These are phyloP conservation scores for Cercophora newfieldiana DNA, from an alignment of 495 filamentous ascomycete species.

Conservation along the genomic window DNA sequence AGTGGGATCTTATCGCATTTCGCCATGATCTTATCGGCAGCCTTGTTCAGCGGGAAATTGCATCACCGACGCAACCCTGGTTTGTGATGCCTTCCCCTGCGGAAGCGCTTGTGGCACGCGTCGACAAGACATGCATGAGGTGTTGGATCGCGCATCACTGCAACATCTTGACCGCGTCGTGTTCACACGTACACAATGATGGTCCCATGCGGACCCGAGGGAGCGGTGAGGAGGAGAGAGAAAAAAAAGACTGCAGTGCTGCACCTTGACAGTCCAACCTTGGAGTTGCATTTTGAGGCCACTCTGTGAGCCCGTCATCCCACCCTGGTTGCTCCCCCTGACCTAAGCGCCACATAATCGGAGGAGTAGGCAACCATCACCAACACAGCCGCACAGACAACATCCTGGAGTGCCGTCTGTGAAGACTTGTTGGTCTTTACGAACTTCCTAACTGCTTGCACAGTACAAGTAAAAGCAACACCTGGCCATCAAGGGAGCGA, in stretches of 20 bases:
- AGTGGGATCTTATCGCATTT: not conserved
- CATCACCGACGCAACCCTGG: not conserved
- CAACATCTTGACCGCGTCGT: not conserved
- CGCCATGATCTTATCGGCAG: not conserved
- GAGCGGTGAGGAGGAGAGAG: not conserved
- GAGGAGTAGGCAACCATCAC: not conserved
- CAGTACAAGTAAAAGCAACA: no score
- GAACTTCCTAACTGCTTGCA: no score
- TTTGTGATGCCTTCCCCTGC: not conserved
- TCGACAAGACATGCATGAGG: not conserved
- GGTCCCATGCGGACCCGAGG: not conserved
- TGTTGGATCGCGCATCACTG: no score
- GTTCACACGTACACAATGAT: not conserved
- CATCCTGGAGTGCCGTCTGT: not conserved
- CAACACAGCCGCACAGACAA: not conserved
- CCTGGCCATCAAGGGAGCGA: no score
- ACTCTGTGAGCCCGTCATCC: no score
- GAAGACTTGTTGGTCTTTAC: no score
- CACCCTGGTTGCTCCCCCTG: not conserved
- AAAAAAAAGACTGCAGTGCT: no score
- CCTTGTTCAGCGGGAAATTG: conserved; percentile 3
- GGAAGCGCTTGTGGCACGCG: not conserved
- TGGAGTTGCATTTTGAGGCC: not conserved
- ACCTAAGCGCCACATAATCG: not conserved
- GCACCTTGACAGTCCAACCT: not conserved